Conservation (phyloP, 192 early-diverging fungal genomes). For the Backusella australiensis region DNA sequence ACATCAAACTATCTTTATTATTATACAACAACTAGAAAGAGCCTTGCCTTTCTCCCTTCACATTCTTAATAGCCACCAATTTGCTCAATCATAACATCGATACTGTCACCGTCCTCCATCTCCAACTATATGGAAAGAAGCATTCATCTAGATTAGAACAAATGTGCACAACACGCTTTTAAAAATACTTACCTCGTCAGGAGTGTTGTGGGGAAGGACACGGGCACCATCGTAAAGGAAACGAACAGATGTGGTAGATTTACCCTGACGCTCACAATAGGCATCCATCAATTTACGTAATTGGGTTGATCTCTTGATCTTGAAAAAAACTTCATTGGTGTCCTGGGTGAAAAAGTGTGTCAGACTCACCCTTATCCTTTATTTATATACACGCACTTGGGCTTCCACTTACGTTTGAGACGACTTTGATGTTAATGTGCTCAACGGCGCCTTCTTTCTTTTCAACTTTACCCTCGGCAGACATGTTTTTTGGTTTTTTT, state of each 20-base stretch:
- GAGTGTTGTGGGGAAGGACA: constrained; percentile 75
- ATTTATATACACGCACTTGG: neutral
- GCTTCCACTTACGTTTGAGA: constrained; percentile 68
- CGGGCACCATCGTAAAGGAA: constrained; percentile 92
- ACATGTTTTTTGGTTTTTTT: constrained; percentile 15
- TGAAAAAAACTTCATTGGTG: constrained; percentile 85
- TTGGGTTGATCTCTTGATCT: constrained; percentile 91
- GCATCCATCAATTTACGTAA: constrained; percentile 94
- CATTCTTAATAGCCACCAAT: constrained; percentile 62
- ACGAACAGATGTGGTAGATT: constrained; percentile 72
- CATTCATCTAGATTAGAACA: too few species aligned
- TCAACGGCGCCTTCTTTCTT: constrained; percentile 52
- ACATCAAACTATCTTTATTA: neutral
- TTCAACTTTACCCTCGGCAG: constrained; percentile 27
- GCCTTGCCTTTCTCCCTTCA: neutral
- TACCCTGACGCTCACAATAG: constrained; percentile 84
- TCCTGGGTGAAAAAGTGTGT: constrained; percentile 47
- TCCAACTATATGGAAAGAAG: constrained; percentile 58
- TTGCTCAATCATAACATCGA: constrained; percentile 92
- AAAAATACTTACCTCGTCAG: constrained; percentile 64
- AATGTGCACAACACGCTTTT: too few species aligned
- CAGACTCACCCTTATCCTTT: neutral
- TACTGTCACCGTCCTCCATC: constrained; percentile 94
- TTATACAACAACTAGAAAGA: neutral
- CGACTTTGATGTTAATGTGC: constrained; percentile 93